Conservation (phyloP, 2,329 filamentous ascomycete species). For the Ophiostoma ips region DNA sequence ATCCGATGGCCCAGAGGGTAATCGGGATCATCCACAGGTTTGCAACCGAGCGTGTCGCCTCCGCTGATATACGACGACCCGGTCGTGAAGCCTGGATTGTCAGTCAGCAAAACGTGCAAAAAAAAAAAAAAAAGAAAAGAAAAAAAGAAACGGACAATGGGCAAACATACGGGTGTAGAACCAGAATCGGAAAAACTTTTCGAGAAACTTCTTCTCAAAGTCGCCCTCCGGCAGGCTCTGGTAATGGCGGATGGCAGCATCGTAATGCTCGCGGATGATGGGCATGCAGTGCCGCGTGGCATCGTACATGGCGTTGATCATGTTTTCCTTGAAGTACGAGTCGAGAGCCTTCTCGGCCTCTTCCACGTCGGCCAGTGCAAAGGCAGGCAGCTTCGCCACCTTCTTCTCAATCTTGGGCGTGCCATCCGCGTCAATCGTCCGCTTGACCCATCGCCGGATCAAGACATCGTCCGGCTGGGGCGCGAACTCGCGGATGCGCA, state of each 20-base stretch:
- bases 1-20: slow-evolving; percentile 25
- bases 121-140: no score
- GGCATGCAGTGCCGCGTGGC: slow-evolving; percentile 12
- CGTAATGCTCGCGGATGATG: slow-evolving; percentile 8
- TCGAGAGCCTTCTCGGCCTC: slow-evolving; percentile 4
- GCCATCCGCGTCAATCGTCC: neutral
- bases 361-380: slow-evolving; percentile 4
- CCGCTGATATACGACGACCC: slow-evolving; percentile 30
- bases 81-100: slow-evolving; percentile 27
- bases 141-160: no score
- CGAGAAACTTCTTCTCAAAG: slow-evolving; percentile 24
- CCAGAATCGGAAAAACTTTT: slow-evolving; percentile 29
- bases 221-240: slow-evolving; percentile 13
- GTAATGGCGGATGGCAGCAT: slow-evolving; percentile 16
- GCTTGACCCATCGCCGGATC: slow-evolving; percentile 24
- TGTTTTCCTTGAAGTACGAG: slow-evolving; percentile 23
- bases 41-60: slow-evolving; percentile 27
- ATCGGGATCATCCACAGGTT: slow-evolving; percentile 21
- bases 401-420: neutral
- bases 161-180: slow-evolving; percentile 33
- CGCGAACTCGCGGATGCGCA: slow-evolving; percentile 29
- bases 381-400: slow-evolving; percentile 9
- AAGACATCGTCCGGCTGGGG: slow-evolving; percentile 25
- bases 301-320: slow-evolving; percentile 18
- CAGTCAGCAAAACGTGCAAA: no score